A percentile compares a stretch with the other conserved stretches of the same genome.
phyloP scores from a whole-genome alignment of 768 basidiomycete species.

The Lenzites betulinus region DNA sequence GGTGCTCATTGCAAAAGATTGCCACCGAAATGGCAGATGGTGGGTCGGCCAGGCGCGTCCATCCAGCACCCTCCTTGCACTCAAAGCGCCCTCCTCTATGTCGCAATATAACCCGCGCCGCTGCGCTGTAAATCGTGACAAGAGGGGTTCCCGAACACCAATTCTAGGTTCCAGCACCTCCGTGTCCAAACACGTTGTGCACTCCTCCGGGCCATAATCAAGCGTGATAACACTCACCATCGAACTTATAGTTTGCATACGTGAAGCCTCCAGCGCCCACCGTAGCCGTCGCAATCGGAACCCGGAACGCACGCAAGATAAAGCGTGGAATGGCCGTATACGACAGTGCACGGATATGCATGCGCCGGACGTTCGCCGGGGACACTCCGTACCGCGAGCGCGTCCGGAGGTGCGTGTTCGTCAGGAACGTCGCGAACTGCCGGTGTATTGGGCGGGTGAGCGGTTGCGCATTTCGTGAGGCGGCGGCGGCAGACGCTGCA shows the following conservation, averaged over 20 bases:
- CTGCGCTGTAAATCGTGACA: too few species aligned
- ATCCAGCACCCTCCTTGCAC: too few species aligned
- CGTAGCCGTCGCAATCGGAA: conserved; percentile 86
- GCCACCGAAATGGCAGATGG: too few species aligned
- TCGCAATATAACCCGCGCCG: too few species aligned
- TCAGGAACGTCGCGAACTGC: conserved; percentile 58
- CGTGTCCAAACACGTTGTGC: too few species aligned
- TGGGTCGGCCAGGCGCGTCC: too few species aligned
- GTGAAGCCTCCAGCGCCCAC: conserved; percentile 90
- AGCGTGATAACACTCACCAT: conserved; percentile 56
- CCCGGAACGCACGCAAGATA: conserved; percentile 81
- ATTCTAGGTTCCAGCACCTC: too few species aligned
- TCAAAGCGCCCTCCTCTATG: too few species aligned
- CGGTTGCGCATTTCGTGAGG: conserved; percentile 36
- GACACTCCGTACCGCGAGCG: conserved; percentile 48
- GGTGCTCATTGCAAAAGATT: too few species aligned
- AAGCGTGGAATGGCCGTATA: conserved; percentile 90
- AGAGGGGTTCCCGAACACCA: too few species aligned
- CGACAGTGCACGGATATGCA: conserved; percentile 76
- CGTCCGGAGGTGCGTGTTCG: conserved; percentile 47
- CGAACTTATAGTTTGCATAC: conserved; percentile 96
- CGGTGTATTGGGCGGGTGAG: conserved; percentile 50
- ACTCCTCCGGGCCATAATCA: too few species aligned
- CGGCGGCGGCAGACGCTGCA: conserved; percentile 22
- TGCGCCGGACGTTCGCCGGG: conserved; percentile 53